Conservation (phyloP, 352 stramenopile genomes). For the Globisporangium parvum region DNA sequence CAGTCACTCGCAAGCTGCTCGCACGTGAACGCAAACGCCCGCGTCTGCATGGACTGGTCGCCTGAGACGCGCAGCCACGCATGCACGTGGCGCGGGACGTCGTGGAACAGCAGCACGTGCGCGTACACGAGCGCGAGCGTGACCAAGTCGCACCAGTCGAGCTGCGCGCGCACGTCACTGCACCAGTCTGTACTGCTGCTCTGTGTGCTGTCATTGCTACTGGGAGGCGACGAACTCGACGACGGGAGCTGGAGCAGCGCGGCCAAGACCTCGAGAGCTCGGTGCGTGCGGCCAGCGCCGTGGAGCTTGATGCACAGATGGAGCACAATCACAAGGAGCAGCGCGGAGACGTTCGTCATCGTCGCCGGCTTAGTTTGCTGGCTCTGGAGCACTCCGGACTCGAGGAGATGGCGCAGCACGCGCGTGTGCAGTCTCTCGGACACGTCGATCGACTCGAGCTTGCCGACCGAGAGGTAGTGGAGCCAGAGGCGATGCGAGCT, state of each 20-base stretch:
- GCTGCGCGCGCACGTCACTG: slow-evolving; percentile 1
- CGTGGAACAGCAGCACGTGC: slow-evolving; percentile 13
- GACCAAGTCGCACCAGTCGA: slow-evolving; percentile 8
- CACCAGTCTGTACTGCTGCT: slow-evolving; percentile 8
- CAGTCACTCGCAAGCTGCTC: slow-evolving; percentile 2
- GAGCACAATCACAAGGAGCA: slow-evolving; percentile 12
- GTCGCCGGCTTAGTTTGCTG: neutral
- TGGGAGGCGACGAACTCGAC: neutral
- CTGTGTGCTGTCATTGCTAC: neutral
- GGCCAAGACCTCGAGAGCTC: slow-evolving; percentile 7
- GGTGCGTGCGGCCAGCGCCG: neutral
- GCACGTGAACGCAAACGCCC: slow-evolving; percentile 6
- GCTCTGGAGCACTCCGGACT: slow-evolving; percentile 1
- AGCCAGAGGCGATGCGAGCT: slow-evolving; percentile 24
- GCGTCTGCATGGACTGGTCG: slow-evolving; percentile 1
- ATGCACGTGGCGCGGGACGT: slow-evolving; percentile 10
- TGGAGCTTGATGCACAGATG: slow-evolving; percentile 17
- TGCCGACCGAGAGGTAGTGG: slow-evolving; percentile 16
- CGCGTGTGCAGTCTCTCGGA: slow-evolving; percentile 11
- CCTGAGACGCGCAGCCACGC: slow-evolving; percentile 14
- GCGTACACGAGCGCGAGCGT: slow-evolving; percentile 8
- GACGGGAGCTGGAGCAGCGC: slow-evolving; percentile 5
- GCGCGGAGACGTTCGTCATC: slow-evolving; percentile 3
- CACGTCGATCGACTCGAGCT: slow-evolving; percentile 12
- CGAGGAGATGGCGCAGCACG: slow-evolving; percentile 10